Evolutionary conservation across 805 yeast species (phyloP).

Genomic region (Myxozyma udenii): DNA sequence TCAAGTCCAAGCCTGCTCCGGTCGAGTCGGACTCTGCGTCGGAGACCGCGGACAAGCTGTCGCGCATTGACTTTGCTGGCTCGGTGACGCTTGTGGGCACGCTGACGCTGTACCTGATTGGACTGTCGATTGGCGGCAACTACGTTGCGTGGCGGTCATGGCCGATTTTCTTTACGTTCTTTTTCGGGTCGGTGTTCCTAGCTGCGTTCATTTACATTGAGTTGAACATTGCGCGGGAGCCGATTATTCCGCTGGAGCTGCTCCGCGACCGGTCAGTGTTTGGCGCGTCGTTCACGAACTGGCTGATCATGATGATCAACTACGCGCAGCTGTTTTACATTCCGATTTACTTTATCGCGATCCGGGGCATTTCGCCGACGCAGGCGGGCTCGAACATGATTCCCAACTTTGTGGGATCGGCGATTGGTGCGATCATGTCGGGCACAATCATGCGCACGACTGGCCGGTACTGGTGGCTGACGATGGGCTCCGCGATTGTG

Average conservation of each 20-base stretch:
- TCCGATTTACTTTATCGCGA: slow-evolving; percentile 65
- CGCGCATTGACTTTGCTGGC: slow-evolving; percentile 64
- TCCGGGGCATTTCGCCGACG: slow-evolving; percentile 51
- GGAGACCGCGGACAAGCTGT: slow-evolving; percentile 36
- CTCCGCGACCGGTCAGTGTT: slow-evolving; percentile 58
- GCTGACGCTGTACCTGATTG: slow-evolving; percentile 57
- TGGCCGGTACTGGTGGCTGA: slow-evolving; percentile 42
- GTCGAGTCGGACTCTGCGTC: slow-evolving; percentile 51
- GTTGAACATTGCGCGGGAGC: slow-evolving; percentile 52
- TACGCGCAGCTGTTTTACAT: slow-evolving; percentile 63
- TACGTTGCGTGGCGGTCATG: slow-evolving; percentile 49
- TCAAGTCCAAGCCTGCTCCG: slow-evolving; percentile 52
- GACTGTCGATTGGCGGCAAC: slow-evolving; percentile 65
- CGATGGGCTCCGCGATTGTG: slow-evolving; percentile 30
- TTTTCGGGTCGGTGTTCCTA: slow-evolving; percentile 39
- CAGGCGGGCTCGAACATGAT: slow-evolving; percentile 52
- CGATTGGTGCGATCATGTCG: slow-evolving; percentile 62
- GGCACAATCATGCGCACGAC: slow-evolving; percentile 66
- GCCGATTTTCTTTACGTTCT: slow-evolving; percentile 41
- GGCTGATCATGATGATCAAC: slow-evolving; percentile 68
- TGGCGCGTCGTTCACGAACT: slow-evolving; percentile 63
- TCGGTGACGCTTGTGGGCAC: slow-evolving; percentile 56
- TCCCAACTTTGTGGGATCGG: slow-evolving; percentile 62
- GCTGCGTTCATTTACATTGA: slow-evolving; percentile 53
- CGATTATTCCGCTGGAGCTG: slow-evolving; percentile 62